Conservation (phyloP, 805 yeast genomes). For the Saccharomyces jurei region DNA sequence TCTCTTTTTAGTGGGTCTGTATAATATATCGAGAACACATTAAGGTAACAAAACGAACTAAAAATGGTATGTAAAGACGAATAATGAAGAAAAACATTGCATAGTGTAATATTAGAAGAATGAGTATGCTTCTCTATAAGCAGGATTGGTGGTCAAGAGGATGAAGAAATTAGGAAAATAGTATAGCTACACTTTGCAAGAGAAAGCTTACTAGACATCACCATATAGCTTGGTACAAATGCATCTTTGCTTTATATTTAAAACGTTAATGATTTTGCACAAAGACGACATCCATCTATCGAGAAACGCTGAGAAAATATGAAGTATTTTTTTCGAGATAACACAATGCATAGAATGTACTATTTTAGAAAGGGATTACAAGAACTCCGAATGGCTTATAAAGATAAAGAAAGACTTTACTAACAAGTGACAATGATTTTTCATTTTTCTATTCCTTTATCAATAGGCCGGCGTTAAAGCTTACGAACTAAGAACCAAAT, state of each 20-base stretch:
- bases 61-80: neutral
- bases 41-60: neutral
- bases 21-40: neutral
- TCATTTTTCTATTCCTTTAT: constrained; percentile 9
- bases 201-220: neutral
- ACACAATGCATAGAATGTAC: neutral
- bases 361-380: too few relatives aligned
- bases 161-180: neutral
- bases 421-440: neutral
- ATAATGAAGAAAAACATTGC: neutral
- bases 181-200: neutral
- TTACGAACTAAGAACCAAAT: constrained; percentile 92
- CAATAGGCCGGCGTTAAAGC: constrained; percentile 80
- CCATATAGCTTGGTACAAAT: neutral
- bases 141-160: neutral
- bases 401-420: neutral
- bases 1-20: neutral
- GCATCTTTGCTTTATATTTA: neutral
- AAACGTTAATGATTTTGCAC: too few relatives aligned
- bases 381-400: neutral
- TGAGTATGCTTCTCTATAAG: neutral
- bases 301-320: neutral
- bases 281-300: too few relatives aligned
- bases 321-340: neutral
- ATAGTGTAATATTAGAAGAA: neutral